Percentiles rank a stretch among this genome's conserved stretches.
phyloP scores from a whole-genome alignment of 2,329 filamentous ascomycete species.

The Aotearoamyces nothofagi region DNA sequence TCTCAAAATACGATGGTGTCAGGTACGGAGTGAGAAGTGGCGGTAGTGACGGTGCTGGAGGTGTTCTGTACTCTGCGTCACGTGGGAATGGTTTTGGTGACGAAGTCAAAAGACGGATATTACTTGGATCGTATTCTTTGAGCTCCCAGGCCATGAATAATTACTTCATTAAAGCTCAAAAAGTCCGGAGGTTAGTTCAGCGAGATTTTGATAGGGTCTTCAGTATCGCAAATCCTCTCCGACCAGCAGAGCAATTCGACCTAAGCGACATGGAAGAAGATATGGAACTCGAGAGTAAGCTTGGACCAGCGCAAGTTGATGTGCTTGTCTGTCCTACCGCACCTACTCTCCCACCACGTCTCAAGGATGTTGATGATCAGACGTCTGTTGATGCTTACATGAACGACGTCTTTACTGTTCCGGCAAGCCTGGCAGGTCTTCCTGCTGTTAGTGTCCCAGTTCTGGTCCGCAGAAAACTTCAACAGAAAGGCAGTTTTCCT shows the following conservation, averaged over 20 bases:
- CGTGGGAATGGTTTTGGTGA: constrained; percentile 63
- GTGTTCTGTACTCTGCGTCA: constrained; percentile 62
- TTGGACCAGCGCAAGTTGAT: constrained; percentile 54
- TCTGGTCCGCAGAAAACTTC: constrained; percentile 11
- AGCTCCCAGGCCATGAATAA: constrained; percentile 88
- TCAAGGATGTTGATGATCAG: constrained; percentile 40
- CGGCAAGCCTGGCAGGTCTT: constrained; percentile 80
- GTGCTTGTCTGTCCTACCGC: constrained; percentile 80
- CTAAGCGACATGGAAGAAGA: constrained; percentile 44
- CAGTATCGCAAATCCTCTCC: constrained; percentile 50
- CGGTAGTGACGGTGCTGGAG: constrained; percentile 35
- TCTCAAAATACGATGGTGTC: constrained; percentile 95
- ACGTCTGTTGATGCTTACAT: constrained; percentile 62
- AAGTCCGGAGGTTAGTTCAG: constrained; percentile 69
- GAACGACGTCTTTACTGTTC: constrained; percentile 93
- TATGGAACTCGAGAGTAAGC: constrained; percentile 33
- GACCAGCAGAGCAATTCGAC: constrained; percentile 35
- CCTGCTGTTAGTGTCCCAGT: constrained; percentile 77
- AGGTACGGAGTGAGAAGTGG: constrained; percentile 49
- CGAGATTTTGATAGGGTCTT: constrained; percentile 78
- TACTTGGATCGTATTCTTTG: constrained; percentile 80
- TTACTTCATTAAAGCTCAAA: constrained; percentile 91
- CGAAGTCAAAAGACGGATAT: constrained; percentile 74
- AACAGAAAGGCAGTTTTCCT: background rate
- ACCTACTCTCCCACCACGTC: constrained; percentile 54